These are phyloP conservation scores for Melanomma pulvis-pyrius DNA, from an alignment of 495 filamentous ascomycete genomes.

Conservation along the genomic window DNA sequence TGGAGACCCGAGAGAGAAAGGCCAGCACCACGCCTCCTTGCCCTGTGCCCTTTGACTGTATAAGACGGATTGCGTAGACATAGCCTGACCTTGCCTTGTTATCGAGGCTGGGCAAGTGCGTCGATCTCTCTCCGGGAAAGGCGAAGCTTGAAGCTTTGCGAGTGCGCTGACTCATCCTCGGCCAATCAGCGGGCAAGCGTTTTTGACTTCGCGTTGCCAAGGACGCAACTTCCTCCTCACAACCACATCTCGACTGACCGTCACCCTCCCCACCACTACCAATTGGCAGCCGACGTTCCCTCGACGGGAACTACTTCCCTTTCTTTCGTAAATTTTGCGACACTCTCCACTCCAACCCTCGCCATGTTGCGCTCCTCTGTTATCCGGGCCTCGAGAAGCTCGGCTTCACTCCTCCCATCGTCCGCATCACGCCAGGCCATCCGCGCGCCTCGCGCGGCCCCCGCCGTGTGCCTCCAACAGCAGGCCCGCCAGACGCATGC, in stretches of 20 bases:
- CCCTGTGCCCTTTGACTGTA: neutral
- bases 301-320: conserved; percentile 20
- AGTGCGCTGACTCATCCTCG: neutral
- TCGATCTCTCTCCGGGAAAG: neutral
- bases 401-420: conserved; percentile 38
- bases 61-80: neutral
- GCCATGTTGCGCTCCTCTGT: conserved; percentile 39
- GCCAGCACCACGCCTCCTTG: too few species aligned
- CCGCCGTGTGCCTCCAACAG: conserved; percentile 42
- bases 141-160: neutral
- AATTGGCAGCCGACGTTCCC: conserved; percentile 31
- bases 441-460: conserved; percentile 22
- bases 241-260: neutral
- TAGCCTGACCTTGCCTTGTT: too few species aligned
- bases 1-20: too few species aligned
- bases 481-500: conserved; percentile 79
- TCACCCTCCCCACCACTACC: conserved; percentile 17
- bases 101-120: neutral
- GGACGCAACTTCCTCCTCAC: neutral
- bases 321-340: conserved; percentile 25
- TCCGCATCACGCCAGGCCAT: conserved; percentile 38
- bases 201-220: too few species aligned
- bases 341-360: conserved; percentile 36
- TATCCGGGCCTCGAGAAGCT: conserved; percentile 38
- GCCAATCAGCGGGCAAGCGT: too few species aligned